Conservation (phyloP, 2,329 filamentous ascomycete genomes). For the Diplocarpon mali region DNA sequence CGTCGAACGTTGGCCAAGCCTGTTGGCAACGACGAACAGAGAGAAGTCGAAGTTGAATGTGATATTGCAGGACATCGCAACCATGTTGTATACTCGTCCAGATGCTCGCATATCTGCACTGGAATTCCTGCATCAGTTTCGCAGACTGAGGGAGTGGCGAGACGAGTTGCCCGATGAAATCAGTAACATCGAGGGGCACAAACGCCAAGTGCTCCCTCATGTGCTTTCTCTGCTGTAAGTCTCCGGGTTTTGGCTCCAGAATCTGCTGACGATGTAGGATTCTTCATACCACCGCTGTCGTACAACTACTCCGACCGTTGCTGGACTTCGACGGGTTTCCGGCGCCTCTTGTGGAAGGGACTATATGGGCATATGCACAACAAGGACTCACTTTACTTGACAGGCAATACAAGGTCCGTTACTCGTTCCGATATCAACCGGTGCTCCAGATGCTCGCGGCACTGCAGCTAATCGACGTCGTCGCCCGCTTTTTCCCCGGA, state of each 20-base stretch:
- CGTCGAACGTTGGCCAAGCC: conserved; percentile 15
- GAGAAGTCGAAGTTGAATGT: conserved; percentile 24
- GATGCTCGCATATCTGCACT: conserved; percentile 13
- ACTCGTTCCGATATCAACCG: conserved; percentile 26
- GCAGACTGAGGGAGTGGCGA: conserved; percentile 23
- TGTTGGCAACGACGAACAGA: conserved; percentile 24
- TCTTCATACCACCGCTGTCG: conserved; percentile 22
- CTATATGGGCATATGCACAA: conserved; percentile 25
- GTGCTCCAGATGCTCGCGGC: conserved; percentile 27
- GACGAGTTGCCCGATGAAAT: conserved; percentile 21
- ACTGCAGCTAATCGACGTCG: conserved; percentile 25
- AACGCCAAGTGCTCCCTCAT: conserved; percentile 23
- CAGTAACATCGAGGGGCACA: conserved; percentile 15
- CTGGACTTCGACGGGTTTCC: conserved; percentile 23
- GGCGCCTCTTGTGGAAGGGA: conserved; percentile 16
- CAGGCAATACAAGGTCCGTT: conserved; percentile 21
- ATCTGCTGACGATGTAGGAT: conserved; percentile 22
- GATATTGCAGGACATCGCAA: conserved; percentile 21
- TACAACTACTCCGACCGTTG: conserved; percentile 26
- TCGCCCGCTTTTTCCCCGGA: conserved; percentile 25
- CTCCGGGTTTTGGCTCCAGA: not conserved
- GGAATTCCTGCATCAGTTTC: conserved; percentile 22
- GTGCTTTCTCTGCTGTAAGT: conserved; percentile 27
- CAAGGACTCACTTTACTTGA: conserved; percentile 25
- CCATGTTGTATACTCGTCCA: conserved; percentile 19